Conservation (phyloP, 306 rosid genomes). For the Leucaena leucocephala region DNA sequence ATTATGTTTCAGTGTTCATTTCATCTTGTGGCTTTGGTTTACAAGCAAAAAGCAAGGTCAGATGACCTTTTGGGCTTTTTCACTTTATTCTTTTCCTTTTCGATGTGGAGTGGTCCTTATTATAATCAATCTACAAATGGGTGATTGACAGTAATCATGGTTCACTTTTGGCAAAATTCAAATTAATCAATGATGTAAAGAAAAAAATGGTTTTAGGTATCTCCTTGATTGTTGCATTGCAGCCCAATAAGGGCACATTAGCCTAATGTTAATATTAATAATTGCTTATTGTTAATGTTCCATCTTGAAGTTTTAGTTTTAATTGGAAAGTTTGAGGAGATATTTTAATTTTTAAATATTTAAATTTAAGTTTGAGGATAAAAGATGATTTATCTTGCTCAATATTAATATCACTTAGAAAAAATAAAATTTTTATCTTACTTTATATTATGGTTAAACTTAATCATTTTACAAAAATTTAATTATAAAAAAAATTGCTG, state of each 20-base stretch:
- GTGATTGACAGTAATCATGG: conserved; percentile 1
- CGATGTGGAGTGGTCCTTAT: conserved; percentile 6
- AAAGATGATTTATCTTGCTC: too few relatives aligned
- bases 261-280: too few relatives aligned
- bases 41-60: conserved; percentile 25
- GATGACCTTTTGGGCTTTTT: conserved; percentile 29
- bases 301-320: too few relatives aligned
- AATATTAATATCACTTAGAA: too few relatives aligned
- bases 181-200: neutral
- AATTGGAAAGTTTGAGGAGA: too few relatives aligned
- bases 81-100: conserved; percentile 14
- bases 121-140: neutral
- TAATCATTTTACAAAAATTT: too few relatives aligned
- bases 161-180: conserved; percentile 7
- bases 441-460: too few relatives aligned
- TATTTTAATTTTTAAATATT: too few relatives aligned
- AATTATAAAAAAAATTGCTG: too few relatives aligned
- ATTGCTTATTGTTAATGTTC: neutral
- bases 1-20: neutral
- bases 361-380: too few relatives aligned
- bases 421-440: too few relatives aligned
- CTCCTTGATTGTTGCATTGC: neutral
- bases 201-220: neutral
- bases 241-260: too few relatives aligned
- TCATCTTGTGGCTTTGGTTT: neutral